These are phyloP conservation scores for Aeschynomene evenia DNA, from an alignment of 306 rosid species.

Conservation along the genomic window DNA sequence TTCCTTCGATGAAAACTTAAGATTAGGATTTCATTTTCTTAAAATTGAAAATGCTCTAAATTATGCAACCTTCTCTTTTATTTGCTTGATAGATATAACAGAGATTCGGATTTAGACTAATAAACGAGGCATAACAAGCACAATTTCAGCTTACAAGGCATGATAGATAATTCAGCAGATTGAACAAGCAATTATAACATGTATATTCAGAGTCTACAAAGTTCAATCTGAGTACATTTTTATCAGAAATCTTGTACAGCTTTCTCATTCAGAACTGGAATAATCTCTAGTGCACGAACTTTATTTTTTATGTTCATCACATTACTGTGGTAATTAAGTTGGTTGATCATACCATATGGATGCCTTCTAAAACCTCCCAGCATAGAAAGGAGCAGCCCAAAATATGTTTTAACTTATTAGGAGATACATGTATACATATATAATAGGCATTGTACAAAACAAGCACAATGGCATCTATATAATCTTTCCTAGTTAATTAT, in stretches of 20 bases:
- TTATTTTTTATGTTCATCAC: neutral
- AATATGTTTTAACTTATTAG: neutral
- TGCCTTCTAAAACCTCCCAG: neutral
- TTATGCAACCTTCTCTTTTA: too few relatives aligned
- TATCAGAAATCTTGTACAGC: neutral
- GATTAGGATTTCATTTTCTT: too few relatives aligned
- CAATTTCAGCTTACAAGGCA: neutral
- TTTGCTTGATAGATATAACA: too few relatives aligned
- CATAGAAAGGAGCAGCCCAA: neutral
- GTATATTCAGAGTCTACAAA: too few relatives aligned
- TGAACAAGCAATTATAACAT: too few relatives aligned
- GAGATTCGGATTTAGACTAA: too few relatives aligned
- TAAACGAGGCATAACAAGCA: too few relatives aligned
- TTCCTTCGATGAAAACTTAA: too few relatives aligned
- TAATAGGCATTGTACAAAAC: neutral
- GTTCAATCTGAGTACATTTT: neutral
- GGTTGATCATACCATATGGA: neutral
- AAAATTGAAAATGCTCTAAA: too few relatives aligned
- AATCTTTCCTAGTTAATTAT: neutral
- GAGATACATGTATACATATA: too few relatives aligned
- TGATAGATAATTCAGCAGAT: neutral
- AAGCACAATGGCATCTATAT: neutral
- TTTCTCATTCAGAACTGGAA: neutral
- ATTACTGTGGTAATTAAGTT: neutral
- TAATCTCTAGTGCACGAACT: neutral